phyloP scores from a whole-genome alignment of 2,329 filamentous ascomycete species.

The Fusarium chaquense region DNA sequence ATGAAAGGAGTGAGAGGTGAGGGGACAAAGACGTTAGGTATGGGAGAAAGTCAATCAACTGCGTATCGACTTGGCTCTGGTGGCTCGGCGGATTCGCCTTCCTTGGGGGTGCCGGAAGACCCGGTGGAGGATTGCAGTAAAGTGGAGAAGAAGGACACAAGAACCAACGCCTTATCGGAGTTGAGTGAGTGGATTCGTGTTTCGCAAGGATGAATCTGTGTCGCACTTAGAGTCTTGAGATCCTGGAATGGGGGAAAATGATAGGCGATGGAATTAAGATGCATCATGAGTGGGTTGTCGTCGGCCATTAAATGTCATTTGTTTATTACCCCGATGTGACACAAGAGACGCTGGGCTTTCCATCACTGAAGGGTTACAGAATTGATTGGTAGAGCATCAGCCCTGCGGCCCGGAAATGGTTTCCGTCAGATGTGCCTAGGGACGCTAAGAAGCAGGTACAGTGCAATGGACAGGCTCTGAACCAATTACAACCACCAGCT shows the following conservation, averaged over 20 bases:
- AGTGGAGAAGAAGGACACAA: constrained; percentile 14
- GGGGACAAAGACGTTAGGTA: not conserved
- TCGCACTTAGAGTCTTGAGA: constrained; percentile 13
- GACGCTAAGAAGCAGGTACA: constrained; percentile 36
- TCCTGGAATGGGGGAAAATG: constrained; percentile 3
- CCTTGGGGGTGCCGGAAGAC: constrained; percentile 17
- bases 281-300: constrained; percentile 1
- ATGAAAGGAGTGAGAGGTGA: not conserved
- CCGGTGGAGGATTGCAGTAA: constrained; percentile 32
- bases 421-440: constrained; percentile 16
- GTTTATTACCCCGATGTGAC: not conserved
- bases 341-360: not conserved
- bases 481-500: not conserved
- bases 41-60: constrained; percentile 9
- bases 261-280: not conserved
- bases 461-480: not conserved
- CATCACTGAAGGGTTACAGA: not conserved
- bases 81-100: constrained; percentile 32
- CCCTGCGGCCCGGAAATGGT: constrained; percentile 18
- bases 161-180: constrained; percentile 15
- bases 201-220: constrained; percentile 17
- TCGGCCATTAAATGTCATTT: constrained; percentile 19
- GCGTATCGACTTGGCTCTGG: constrained; percentile 21
- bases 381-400: constrained; percentile 31
- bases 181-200: constrained; percentile 5